Evolutionary conservation across 176 grass and related monocot species (phyloP), one percentile per base, ranked within the genome.

Genomic region (Musa acuminata): DNA sequence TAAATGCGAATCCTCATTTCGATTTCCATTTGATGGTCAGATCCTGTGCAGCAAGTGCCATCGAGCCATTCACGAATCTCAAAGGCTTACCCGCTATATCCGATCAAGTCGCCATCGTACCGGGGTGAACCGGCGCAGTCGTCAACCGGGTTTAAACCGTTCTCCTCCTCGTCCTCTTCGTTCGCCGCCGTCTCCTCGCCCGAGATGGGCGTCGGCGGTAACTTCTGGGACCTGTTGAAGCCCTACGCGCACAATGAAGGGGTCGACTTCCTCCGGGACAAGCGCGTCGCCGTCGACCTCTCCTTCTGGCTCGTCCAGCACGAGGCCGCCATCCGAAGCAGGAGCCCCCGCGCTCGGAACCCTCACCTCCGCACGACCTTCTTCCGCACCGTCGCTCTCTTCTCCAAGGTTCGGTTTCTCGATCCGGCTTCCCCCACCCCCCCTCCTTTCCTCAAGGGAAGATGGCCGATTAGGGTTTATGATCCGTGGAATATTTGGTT

Each of bases 221-320:
- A 77, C 24, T 98, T 93, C 83, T 98, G 94, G 94, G 88, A 93
- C 53, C 88, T 98, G 0, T 82, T 98, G 13, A 89, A 85, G 74
- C 94, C 88, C 62, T 91, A 83, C 75, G 87, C 82, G 26, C 78
- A 77, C 55, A 74, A 84, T 27, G 90, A 98, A 53, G 87, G 72
- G 8, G 81, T 85, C 52, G 90, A 85, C 12, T 85, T 75, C 85
- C 90, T 98, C 59, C 90, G 85, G 53, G 84, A 87, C 75, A 87
- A 91, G 77, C 90, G 88, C 69, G 90, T 98, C 57, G 94, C 94
- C 77, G 83, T 93, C 53, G 94, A 98, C 74, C 94, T 98, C 68
- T 92, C 94, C 78, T 98, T 89, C 82, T 98, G 90, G 94, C 57
- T 98, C 75, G 84, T 98, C 64, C 89, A 89, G 72, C 94, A 98